Base-by-base conservation (phyloP, 257 asterid species). In the Voacanga thouarsii region DNA sequence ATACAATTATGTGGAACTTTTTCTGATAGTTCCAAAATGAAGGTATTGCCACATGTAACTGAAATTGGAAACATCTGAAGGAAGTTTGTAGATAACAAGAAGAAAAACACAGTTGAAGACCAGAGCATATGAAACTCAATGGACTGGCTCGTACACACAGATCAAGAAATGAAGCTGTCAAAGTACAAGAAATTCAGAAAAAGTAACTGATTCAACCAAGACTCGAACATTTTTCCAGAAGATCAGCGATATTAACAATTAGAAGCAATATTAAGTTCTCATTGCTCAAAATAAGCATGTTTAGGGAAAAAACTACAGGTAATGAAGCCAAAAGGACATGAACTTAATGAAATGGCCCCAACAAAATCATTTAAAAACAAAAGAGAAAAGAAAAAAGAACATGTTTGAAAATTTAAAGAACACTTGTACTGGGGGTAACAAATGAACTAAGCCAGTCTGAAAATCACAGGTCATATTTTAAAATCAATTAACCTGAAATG, bases 51-150 rank as follows among this genome's bases (percentile, higher is more conserved):
- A 84, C 97, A 89, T 11, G 98, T 88, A 81, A 87, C 94, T 73
- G 97, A 97, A 82, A 91, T 91, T 15, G 98, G 98, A 90, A 94
- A 89, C 98, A 94, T 94, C 97, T 92, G 92, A 83, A 82, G 74
- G 80, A 83, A 84, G 79, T 84, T 39, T 65, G 69, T 15, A 71
- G 39, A 72, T 26, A 79, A 75, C 39, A 79, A 67, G 68, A 64
- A 70, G 33, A 64, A 55, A 76, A 82, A 63, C 12, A 81, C 43
- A 75, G 45, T 49, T 37, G 50, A 63, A 53, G 50, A 19, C 37
- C 37, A 33, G 37, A 33, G n/a, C 21, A 24, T 53, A 71, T 39
- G 37, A 78, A 49, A 61, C 7, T n/a, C 33, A 30, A 64, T 7
- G n/a, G 65, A 15, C 2, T 6, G 9, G 45, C 56, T 15, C 55